Conservation (phyloP, 176 grass and related monocot species). For the Aegilops speltoides region DNA sequence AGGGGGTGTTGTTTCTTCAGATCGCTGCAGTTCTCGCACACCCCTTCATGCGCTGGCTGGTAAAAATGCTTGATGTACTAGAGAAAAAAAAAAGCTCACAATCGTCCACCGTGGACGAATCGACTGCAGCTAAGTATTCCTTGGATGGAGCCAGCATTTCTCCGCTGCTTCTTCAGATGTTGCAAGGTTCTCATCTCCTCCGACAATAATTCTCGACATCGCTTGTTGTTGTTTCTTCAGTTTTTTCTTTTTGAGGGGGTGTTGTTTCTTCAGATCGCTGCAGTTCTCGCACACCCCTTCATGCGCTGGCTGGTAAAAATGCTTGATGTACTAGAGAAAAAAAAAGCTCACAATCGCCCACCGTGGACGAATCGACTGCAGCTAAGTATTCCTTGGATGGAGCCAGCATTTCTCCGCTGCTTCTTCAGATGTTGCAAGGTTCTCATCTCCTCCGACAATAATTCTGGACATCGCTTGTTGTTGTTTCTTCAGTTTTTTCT, state of each 20-base stretch:
- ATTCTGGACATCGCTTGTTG: not conserved
- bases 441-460: not conserved
- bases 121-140: too few species aligned
- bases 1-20: not conserved
- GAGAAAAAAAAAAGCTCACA: too few species aligned
- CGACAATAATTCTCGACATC: not conserved
- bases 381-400: too few species aligned
- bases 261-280: too few species aligned
- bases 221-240: not conserved
- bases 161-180: not conserved
- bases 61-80: too few species aligned
- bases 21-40: too few species aligned
- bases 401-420: not conserved
- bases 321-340: too few species aligned
- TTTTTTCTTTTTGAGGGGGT: not conserved
- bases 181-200: not conserved
- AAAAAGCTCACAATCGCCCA: slow-evolving; percentile 24
- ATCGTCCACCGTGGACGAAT: too few species aligned
- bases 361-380: too few species aligned
- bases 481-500: not conserved
- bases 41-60: too few species aligned
- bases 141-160: not conserved
- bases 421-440: not conserved
- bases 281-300: too few species aligned
- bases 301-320: too few species aligned